Evolutionary conservation across 2,329 filamentous ascomycete species (phyloP).

Genomic region (Pezicula neosporulosa): DNA sequence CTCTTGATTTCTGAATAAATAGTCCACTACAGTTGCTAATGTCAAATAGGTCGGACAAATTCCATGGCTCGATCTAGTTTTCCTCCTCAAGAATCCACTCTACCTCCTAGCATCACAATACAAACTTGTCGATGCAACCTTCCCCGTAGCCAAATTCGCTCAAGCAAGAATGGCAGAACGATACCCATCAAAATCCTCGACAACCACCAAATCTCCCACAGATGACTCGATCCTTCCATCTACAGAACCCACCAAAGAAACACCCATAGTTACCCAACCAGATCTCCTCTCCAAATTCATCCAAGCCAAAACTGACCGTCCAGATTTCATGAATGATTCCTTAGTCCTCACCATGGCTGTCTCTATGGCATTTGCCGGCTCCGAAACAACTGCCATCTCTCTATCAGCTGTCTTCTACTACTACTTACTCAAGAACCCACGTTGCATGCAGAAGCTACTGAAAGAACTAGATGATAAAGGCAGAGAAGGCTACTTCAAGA

Average conservation of each 20-base stretch:
- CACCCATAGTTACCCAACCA: conserved; percentile 32
- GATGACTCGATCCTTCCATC: conserved; percentile 12
- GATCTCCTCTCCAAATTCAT: conserved; percentile 73
- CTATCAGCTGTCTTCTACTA: conserved; percentile 75
- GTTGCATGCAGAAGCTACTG: conserved; percentile 50
- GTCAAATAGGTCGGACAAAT: conserved; percentile 64
- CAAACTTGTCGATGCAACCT: conserved; percentile 65
- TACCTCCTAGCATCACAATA: conserved; percentile 64
- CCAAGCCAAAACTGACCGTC: conserved; percentile 61
- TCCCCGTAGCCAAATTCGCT: conserved; percentile 71
- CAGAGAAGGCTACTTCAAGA: conserved; percentile 45
- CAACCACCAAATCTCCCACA: background rate
- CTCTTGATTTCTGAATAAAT: conserved; percentile 1
- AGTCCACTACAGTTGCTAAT: too few relatives aligned
- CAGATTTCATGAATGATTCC: conserved; percentile 68
- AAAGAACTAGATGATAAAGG: conserved; percentile 61
- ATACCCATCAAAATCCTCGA: conserved; percentile 32
- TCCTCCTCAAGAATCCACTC: conserved; percentile 72
- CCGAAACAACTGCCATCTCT: conserved; percentile 76
- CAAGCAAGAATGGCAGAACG: conserved; percentile 64
- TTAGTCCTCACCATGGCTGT: conserved; percentile 69
- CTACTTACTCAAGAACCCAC: conserved; percentile 63
- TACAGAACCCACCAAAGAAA: conserved; percentile 6
- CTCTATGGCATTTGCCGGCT: conserved; percentile 72
- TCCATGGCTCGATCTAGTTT: conserved; percentile 63